Base-by-base conservation (phyloP, 2,329 filamentous ascomycete genomes). In the Eurotiales sp. region DNA sequence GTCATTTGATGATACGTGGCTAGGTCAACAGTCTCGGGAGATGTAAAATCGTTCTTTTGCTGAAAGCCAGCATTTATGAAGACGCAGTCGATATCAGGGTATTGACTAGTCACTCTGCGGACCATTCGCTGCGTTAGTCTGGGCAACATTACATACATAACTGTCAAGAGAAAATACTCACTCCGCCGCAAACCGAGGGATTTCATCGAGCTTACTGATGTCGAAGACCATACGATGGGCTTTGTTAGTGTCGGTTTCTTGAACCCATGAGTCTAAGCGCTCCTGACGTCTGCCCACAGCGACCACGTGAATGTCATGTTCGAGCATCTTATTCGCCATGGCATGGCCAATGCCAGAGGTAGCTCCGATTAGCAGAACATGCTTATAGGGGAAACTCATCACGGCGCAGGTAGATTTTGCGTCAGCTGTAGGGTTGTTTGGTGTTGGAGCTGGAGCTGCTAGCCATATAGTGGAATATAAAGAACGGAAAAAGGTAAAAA, bases 341-440 rank as follows among this genome's bases (percentile, higher is more conserved):
- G 72, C 76, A 37, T 60, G 62, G 47, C 79, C 79, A 51, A 82
- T 82, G 40, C 47, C 47, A 2, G 76, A 72, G 0, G 79, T 81
- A 12, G 78, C 77, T 12, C 79, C 78, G 29, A 83, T 67, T 42
- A 84, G 59, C 50, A 84, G 75, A 25, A 81, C 71, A 34, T 75
- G 76, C 46, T 79, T 80, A 64, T 82, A 82, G 6, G 69, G 72
- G 62, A 81, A 82, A 5, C 72, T 55, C 78, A 81, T 81, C n/a
- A n/a, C n/a, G n/a, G n/a, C n/a, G n/a, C n/a, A n/a, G n/a, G n/a
- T n/a, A n/a, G n/a, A n/a, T n/a, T n/a, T n/a, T n/a, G n/a, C n/a
- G n/a, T n/a, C n/a, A n/a, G n/a, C n/a, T n/a, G n/a, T n/a, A n/a
- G n/a, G 46, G 29, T 36, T 12, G 15, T 34, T 23, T 34, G 25